These are phyloP conservation scores for Miscanthus lutarioriparius DNA, from an alignment of 176 grass and related monocot species.

Conservation along the genomic window DNA sequence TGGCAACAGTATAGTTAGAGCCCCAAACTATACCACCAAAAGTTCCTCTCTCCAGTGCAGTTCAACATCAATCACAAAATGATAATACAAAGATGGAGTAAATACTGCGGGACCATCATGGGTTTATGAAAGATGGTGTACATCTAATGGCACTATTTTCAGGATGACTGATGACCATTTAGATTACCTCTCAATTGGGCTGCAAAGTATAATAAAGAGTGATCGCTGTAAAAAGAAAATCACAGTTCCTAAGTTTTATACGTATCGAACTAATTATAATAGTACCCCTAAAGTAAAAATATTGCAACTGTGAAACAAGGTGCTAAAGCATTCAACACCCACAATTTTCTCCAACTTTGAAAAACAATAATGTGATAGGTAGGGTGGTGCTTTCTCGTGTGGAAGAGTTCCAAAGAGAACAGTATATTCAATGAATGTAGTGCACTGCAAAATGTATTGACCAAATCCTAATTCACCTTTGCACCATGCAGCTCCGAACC, in stretches of 20 bases:
- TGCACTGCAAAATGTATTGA: not conserved
- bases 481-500: slow-evolving; percentile 73
- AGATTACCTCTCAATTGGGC: not conserved
- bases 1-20: not conserved
- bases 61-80: slow-evolving; percentile 14
- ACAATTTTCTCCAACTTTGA: not conserved
- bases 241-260: not conserved
- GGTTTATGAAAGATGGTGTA: slow-evolving; percentile 23
- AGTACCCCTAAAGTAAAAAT: not conserved
- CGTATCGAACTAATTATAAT: not conserved
- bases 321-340: too few relatives aligned
- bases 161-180: not conserved
- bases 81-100: slow-evolving; percentile 9
- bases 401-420: not conserved
- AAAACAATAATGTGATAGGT: slow-evolving; percentile 14
- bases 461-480: slow-evolving; percentile 58
- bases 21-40: not conserved
- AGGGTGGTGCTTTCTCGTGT: slow-evolving; percentile 13
- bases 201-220: not conserved
- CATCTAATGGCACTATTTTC: not conserved
- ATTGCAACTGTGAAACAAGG: too few relatives aligned
- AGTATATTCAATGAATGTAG: not conserved
- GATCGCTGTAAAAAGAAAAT: not conserved
- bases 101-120: not conserved
- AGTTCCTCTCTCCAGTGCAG: slow-evolving; percentile 6